phyloP scores from a whole-genome alignment of 202 grass and related monocot genomes.

The Zizania palustris region DNA sequence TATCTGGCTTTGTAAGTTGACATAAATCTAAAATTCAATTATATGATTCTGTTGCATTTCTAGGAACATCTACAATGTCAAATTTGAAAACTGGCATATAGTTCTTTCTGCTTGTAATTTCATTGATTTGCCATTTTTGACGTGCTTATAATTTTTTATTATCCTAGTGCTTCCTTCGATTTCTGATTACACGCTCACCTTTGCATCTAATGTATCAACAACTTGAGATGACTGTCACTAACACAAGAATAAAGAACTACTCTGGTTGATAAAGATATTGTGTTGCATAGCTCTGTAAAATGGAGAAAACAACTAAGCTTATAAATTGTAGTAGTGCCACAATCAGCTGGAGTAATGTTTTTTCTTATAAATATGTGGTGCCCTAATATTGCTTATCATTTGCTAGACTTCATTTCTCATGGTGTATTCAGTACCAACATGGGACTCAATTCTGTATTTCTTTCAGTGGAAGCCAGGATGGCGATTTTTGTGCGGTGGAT shows the following conservation, averaged over 20 bases:
- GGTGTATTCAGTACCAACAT: constrained; percentile 23
- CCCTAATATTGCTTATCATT: neutral
- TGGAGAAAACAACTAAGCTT: neutral
- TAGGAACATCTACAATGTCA: constrained; percentile 7
- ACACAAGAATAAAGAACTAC: neutral
- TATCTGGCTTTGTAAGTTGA: constrained; percentile 90
- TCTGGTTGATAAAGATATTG: constrained; percentile 12
- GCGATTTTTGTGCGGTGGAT: constrained; percentile 85
- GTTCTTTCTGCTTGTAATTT: neutral
- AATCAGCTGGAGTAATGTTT: constrained; percentile 16
- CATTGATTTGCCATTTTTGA: neutral
- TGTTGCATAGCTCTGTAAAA: constrained; percentile 12
- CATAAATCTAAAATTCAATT: constrained; percentile 28
- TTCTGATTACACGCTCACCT: neutral
- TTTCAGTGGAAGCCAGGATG: constrained; percentile 78
- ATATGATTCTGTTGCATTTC: constrained; percentile 27
- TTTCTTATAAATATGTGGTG: constrained; percentile 17
- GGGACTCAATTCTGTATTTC: constrained; percentile 10
- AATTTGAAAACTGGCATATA: constrained; percentile 7
- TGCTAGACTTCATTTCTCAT: constrained; percentile 20
- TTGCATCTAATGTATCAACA: constrained; percentile 15
- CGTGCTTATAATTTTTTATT: neutral
- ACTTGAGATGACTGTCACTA: neutral
- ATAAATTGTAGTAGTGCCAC: neutral
- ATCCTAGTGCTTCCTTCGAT: constrained; percentile 8